A percentile compares a stretch with the other conserved stretches of the same genome.
phyloP scores from a whole-genome alignment of 78 protist species.

The Speleostelium caveatum region DNA sequence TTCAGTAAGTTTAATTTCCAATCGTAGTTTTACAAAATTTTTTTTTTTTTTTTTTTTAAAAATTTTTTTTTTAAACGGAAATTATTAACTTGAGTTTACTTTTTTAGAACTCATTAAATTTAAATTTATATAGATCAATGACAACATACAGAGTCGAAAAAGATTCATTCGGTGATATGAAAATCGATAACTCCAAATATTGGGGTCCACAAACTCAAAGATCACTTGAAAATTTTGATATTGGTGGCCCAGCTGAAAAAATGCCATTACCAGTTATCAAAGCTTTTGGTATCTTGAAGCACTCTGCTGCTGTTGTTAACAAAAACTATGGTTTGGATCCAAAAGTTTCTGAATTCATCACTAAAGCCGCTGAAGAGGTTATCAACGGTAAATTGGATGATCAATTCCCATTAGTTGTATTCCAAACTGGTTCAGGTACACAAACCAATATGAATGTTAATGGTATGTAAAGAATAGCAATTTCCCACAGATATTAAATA shows the following conservation, averaged over 20 bases:
- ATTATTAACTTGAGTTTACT: background rate
- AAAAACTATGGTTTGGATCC: conserved; percentile 77
- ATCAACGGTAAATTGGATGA: conserved; percentile 88
- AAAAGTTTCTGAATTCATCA: conserved; percentile 83
- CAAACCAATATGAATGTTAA: conserved; percentile 97
- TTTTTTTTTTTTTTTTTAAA: too few species aligned
- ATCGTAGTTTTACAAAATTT: background rate
- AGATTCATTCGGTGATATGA: conserved; percentile 90
- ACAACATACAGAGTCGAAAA: conserved; percentile 80
- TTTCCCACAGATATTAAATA: conserved; percentile 41
- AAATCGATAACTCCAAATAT: conserved; percentile 80
- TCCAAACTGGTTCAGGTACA: conserved; percentile 98
- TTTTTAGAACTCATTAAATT: background rate
- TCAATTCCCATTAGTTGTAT: conserved; percentile 96
- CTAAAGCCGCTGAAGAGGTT: conserved; percentile 90
- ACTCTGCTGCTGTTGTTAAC: conserved; percentile 91
- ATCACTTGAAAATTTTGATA: conserved; percentile 91
- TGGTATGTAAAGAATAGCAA: too few species aligned
- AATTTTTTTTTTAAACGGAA: too few species aligned
- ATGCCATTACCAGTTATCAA: conserved; percentile 88
- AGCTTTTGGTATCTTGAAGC: conserved; percentile 94
- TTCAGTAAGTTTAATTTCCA: background rate
- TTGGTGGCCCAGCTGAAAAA: conserved; percentile 84
- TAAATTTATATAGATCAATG: conserved; percentile 30
- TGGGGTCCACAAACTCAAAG: conserved; percentile 96